phyloP scores from a whole-genome alignment of 2,329 filamentous ascomycete genomes.

The Dactylellina parvicollis region DNA sequence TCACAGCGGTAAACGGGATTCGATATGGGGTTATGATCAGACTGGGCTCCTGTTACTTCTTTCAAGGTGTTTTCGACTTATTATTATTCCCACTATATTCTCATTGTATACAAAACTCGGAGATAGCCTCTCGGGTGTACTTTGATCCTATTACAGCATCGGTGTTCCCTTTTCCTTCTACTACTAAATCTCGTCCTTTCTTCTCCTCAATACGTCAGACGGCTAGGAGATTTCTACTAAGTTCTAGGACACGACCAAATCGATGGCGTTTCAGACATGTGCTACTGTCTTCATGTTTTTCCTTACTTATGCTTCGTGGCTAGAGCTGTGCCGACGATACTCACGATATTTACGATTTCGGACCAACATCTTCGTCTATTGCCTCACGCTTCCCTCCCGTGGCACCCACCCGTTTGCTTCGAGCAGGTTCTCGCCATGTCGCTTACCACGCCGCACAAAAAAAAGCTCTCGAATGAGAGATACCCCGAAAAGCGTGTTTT shows the following conservation, averaged over 20 bases:
- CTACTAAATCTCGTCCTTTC: slow-evolving; percentile 26
- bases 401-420: slow-evolving; percentile 45
- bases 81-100: slow-evolving; percentile 43
- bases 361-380: slow-evolving; percentile 28
- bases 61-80: slow-evolving; percentile 51
- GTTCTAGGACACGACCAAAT: slow-evolving; percentile 36
- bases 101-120: slow-evolving; percentile 48
- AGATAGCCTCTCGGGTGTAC: slow-evolving; percentile 45
- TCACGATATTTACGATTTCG: slow-evolving; percentile 22
- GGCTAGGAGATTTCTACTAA: slow-evolving; percentile 47
- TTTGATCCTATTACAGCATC: slow-evolving; percentile 42
- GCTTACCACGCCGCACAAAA: slow-evolving; percentile 25
- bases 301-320: slow-evolving; percentile 40
- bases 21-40: slow-evolving; percentile 46
- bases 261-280: slow-evolving; percentile 41
- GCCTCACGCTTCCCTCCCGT: slow-evolving; percentile 52
- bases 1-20: slow-evolving; percentile 48
- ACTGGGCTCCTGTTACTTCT: slow-evolving; percentile 44
- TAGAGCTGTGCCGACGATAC: slow-evolving; percentile 33
- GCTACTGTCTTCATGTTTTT: slow-evolving; percentile 40
- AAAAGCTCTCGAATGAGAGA: slow-evolving; percentile 14
- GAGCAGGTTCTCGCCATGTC: slow-evolving; percentile 47
- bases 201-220: slow-evolving; percentile 34
- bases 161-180: slow-evolving; percentile 28
- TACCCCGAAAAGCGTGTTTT: slow-evolving; percentile 32